A percentile compares a stretch with the other conserved stretches of the same genome.
These are phyloP conservation scores for Yamadazyma triangularis DNA, from an alignment of 1,139 yeast genomes.

Conservation along the genomic window DNA sequence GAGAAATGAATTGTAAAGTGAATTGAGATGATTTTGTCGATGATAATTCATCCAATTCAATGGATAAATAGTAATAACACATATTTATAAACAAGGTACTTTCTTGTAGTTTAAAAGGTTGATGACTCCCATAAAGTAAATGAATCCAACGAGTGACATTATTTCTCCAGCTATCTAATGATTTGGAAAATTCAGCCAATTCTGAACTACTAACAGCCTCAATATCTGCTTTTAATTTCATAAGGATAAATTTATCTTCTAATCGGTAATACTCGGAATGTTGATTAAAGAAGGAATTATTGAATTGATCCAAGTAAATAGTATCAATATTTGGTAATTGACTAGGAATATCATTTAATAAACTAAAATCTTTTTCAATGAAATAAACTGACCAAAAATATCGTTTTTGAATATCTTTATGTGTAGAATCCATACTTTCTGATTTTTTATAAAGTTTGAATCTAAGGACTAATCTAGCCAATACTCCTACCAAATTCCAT, in stretches of 20 bases:
- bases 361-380: slow-evolving; percentile 35
- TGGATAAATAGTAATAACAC: slow-evolving; percentile 35
- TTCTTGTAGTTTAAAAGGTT: slow-evolving; percentile 21
- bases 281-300: slow-evolving; percentile 1
- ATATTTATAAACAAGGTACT: slow-evolving; percentile 30
- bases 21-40: slow-evolving; percentile 36
- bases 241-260: slow-evolving; percentile 13
- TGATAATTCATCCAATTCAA: slow-evolving; percentile 40
- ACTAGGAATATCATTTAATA: slow-evolving; percentile 30
- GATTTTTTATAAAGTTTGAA: slow-evolving; percentile 18
- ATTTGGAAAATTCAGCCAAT: slow-evolving; percentile 4
- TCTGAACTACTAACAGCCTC: not conserved
- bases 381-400: slow-evolving; percentile 38
- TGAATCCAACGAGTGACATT: slow-evolving; percentile 25
- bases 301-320: slow-evolving; percentile 3
- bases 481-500: slow-evolving; percentile 35
- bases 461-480: slow-evolving; percentile 25
- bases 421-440: slow-evolving; percentile 5
- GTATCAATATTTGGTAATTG: slow-evolving; percentile 24
- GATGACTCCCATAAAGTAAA: slow-evolving; percentile 6
- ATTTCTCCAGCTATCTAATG: slow-evolving; percentile 36
- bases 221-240: slow-evolving; percentile 12
- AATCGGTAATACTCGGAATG: slow-evolving; percentile 16
- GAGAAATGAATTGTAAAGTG: slow-evolving; percentile 38
- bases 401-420: slow-evolving; percentile 1